Evolutionary conservation across 2,329 filamentous ascomycete species (phyloP), one percentile per base, ranked within the genome.

Genomic region (Alternaria brassicae): DNA sequence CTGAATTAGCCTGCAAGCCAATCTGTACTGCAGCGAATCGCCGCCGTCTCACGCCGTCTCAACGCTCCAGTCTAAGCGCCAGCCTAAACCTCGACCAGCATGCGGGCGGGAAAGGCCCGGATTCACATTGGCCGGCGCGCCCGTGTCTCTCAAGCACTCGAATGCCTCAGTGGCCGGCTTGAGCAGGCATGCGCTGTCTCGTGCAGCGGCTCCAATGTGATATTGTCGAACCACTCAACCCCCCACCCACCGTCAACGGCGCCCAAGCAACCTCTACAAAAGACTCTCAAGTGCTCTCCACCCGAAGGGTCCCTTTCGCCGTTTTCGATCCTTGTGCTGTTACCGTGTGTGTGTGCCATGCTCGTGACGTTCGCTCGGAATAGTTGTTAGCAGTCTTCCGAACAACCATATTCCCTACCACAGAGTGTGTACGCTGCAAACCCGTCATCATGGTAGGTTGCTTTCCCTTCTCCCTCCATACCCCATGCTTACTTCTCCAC

Each of bases 251-350:
- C 60, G 59, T 70, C 60, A 64, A 70, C 67, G 70, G 65, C 70
- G 55, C 70, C 70, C 62, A 56, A 62, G 65, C 66, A 70, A 60
- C 61, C 69, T 75, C 70, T 81, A 81, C 80, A 81, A 78, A 80
- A 75, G 65, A 72, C 69, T 58, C 65, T 64, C 71, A 77, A 75
- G 75, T 77, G 76, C 79, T 75, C 78, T 72, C 73, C 71, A 76
- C 76, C 79, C 75, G 75, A 71, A 75, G 71, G 74, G 75, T 69
- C 69, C 67, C 66, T 71, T 75, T 69, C 69, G 72, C 70, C 76
- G 73, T 73, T 77, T 71, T 67, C 66, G 64, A 68, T 65, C 62
- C 62, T 74, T 63, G 62, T 69, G 68, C 67, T 72, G 66, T 67
- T 68, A 69, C 67, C 49, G 65, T 64, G 60, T 67, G 60, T 67